Evolutionary conservation across 768 basidiomycete genomes (phyloP).

Genomic region (Pleurotus cornucopiae): DNA sequence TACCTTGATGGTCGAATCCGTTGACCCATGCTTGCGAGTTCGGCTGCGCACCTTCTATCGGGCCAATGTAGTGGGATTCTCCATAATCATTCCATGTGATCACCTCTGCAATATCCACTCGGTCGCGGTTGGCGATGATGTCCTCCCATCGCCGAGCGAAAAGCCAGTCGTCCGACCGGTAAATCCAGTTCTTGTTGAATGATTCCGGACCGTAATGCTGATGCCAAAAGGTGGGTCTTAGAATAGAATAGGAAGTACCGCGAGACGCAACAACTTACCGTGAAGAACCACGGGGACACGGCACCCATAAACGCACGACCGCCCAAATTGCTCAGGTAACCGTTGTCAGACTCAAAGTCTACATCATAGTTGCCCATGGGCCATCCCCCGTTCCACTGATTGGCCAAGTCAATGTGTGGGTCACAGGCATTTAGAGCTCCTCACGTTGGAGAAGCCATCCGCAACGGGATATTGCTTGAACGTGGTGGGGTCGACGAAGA

Average conservation of each 20-base stretch:
- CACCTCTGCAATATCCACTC: conserved; percentile 58
- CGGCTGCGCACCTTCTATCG: conserved; percentile 70
- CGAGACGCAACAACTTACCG: conserved; percentile 16
- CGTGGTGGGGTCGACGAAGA: conserved; percentile 54
- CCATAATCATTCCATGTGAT: conserved; percentile 74
- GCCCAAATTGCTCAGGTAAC: not conserved
- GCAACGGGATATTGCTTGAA: conserved; percentile 48
- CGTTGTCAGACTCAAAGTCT: conserved; percentile 1
- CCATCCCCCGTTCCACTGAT: conserved; percentile 82
- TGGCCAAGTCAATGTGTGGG: not conserved
- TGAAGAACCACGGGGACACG: conserved; percentile 77
- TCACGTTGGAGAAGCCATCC: conserved; percentile 58
- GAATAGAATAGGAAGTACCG: not conserved
- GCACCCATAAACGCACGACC: conserved; percentile 39
- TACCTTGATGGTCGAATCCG: conserved; percentile 55
- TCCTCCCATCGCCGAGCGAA: conserved; percentile 67
- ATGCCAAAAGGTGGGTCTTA: not conserved
- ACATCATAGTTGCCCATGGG: conserved; percentile 33
- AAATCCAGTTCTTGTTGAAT: conserved; percentile 76
- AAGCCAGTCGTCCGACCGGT: conserved; percentile 63
- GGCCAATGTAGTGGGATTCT: conserved; percentile 78
- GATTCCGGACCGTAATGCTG: conserved; percentile 58
- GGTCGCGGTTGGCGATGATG: conserved; percentile 50
- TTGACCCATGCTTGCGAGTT: conserved; percentile 70
- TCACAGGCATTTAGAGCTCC: conserved; percentile 11